phyloP scores from a whole-genome alignment of 2,329 filamentous ascomycete genomes.

The Cordyceps farinosa region DNA sequence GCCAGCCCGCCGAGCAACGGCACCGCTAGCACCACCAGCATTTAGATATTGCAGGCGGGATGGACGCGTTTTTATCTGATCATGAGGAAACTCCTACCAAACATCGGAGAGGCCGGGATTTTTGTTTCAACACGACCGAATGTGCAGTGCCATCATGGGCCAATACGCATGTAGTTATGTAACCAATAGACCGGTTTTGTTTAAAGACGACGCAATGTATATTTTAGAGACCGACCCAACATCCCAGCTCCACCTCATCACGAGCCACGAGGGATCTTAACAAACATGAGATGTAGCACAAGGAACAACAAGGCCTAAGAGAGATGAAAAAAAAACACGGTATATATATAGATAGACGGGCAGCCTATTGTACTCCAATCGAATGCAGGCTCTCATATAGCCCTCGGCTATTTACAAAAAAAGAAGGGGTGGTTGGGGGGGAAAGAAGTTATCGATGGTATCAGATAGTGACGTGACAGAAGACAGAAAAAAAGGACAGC shows the following conservation, averaged over 20 bases:
- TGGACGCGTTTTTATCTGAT: too few relatives aligned
- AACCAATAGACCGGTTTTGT: too few relatives aligned
- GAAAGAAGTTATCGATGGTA: neutral
- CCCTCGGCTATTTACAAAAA: neutral
- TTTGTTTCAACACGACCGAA: too few relatives aligned
- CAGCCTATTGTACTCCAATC: neutral
- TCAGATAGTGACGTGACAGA: neutral
- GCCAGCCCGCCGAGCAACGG: neutral
- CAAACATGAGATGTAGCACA: neutral
- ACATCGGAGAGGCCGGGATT: too few relatives aligned
- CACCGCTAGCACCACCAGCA: neutral
- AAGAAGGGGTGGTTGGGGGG: neutral
- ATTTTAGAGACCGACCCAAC: too few relatives aligned
- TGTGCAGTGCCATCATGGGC: too few relatives aligned
- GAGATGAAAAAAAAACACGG: neutral
- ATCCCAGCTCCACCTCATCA: too few relatives aligned
- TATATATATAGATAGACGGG: neutral
- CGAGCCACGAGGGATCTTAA: too few relatives aligned
- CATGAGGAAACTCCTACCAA: too few relatives aligned
- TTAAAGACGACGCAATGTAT: too few relatives aligned
- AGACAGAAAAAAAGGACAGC: neutral
- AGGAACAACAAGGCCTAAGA: neutral
- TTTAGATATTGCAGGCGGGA: too few relatives aligned
- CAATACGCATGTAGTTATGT: too few relatives aligned
- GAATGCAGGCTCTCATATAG: neutral